Evolutionary conservation across 345 rosid genomes (phyloP), one percentile per base, ranked within the genome.

Genomic region (Salix caprea): DNA sequence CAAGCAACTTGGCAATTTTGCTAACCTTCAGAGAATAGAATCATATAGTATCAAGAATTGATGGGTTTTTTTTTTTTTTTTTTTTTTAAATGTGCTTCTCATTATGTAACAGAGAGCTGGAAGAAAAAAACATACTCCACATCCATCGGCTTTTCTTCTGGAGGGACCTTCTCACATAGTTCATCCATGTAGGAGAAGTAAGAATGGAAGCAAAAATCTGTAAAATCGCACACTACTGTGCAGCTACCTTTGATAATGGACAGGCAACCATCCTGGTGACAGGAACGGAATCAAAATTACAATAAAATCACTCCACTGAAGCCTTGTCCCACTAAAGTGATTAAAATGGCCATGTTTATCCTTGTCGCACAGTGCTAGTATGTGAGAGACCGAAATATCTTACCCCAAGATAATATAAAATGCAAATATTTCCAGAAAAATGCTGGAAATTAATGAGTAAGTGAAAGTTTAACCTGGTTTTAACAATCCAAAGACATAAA

Each of bases 131-230:
- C 78, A 79, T 81, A 94, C 96, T 82, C 84, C 9, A 92, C 70
- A 46, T 94, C 91, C 74, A 88, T 13, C 1, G 94, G 97, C 67
- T 84, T 85, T 76, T 86, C 92, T 79, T 80, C 88, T 0, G 85
- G 54, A 3, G 85, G 83, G 54, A 85, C 77, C 74, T 81, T 89
- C 76, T 88, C 92, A 42, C 88, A 79, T 70, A 94, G 84, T 78
- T 90, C 96, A 87, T 92, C 97, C 97, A 94, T 89, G 86, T 81
- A 90, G 37, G 94, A 90, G 80, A 92, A 94, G 82, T 91, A 94
- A 32, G 96, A 91, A 76, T 91, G 96, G 88, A 94, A 92, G 85
- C 98, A 94, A 77, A 92, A 89, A 77, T 94, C 98, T 4, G 87
- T 84, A 48, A 92, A 88, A 84, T 94, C 97, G 23, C 79, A 84